Conservation (phyloP, 1,284 basidiomycete species). For the Singerocomus inundabilis region DNA sequence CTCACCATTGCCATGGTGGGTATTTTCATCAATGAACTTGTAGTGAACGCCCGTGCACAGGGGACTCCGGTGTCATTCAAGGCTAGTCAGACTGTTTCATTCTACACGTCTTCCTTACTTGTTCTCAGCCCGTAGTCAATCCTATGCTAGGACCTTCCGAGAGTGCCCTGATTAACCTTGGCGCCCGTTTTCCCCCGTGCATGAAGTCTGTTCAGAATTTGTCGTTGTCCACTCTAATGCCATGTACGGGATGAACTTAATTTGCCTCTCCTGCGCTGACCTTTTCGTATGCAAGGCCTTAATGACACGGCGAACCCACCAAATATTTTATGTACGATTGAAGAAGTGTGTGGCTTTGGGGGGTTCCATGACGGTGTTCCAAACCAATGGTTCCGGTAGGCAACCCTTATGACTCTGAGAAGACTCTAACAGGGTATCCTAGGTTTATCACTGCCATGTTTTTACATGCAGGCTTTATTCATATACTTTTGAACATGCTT, state of each 20-base stretch:
- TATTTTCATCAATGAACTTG: slow-evolving; percentile 77
- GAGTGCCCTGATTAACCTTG: slow-evolving; percentile 82
- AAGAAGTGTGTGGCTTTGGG: slow-evolving; percentile 86
- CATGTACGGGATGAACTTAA: slow-evolving; percentile 48
- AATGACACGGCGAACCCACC: slow-evolving; percentile 77
- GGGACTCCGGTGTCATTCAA: slow-evolving; percentile 82
- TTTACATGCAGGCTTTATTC: slow-evolving; percentile 89
- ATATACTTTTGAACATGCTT: slow-evolving; percentile 86
- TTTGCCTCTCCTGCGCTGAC: slow-evolving; percentile 7
- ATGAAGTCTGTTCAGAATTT: slow-evolving; percentile 76
- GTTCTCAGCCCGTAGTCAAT: slow-evolving; percentile 70
- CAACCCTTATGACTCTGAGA: not conserved
- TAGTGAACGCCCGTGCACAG: slow-evolving; percentile 69
- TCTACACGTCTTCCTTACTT: slow-evolving; percentile 3
- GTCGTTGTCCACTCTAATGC: slow-evolving; percentile 57
- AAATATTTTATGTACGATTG: slow-evolving; percentile 69
- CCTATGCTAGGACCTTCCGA: slow-evolving; percentile 91
- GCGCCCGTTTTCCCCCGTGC: slow-evolving; percentile 89
- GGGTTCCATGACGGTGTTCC: slow-evolving; percentile 71
- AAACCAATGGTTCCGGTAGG: slow-evolving; percentile 83
- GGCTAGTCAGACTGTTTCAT: slow-evolving; percentile 38
- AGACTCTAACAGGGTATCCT: slow-evolving; percentile 13
- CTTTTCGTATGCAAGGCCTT: slow-evolving; percentile 46
- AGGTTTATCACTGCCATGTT: slow-evolving; percentile 88
- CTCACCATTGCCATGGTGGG: slow-evolving; percentile 67